phyloP scores from a whole-genome alignment of 805 yeast genomes.

The Citeromyces matritensis region DNA sequence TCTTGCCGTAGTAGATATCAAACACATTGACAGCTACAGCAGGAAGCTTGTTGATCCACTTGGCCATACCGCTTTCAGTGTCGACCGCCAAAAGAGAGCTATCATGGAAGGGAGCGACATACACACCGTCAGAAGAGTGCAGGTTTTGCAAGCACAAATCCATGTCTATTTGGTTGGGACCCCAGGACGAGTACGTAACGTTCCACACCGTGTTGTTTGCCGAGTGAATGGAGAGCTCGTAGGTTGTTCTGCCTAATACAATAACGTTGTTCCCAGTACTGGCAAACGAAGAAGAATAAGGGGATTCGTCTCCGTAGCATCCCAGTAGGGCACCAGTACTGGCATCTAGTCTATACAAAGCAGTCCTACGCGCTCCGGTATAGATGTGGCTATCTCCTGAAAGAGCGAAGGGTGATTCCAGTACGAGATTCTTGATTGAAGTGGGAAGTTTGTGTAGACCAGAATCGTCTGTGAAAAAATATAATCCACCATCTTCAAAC shows the following conservation, averaged over 20 bases:
- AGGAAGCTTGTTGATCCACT: constrained; percentile 69
- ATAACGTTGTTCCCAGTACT: constrained; percentile 16
- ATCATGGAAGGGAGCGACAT: constrained; percentile 77
- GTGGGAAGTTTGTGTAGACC: constrained; percentile 80
- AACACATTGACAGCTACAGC: constrained; percentile 64
- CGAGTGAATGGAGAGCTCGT: constrained; percentile 65
- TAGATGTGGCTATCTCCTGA: constrained; percentile 67
- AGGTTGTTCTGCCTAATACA: constrained; percentile 57
- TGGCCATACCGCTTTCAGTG: constrained; percentile 48
- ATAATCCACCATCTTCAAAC: constrained; percentile 66
- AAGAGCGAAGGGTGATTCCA: constrained; percentile 76
- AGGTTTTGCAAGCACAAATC: constrained; percentile 30
- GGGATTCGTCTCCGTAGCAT: constrained; percentile 30
- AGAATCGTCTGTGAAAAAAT: constrained; percentile 55
- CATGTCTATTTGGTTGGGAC: constrained; percentile 71
- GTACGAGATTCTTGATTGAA: constrained; percentile 59
- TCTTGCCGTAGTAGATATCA: constrained; percentile 37
- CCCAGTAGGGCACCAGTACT: constrained; percentile 59
- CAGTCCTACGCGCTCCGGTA: constrained; percentile 71
- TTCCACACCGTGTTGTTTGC: constrained; percentile 64
- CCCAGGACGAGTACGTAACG: constrained; percentile 80
- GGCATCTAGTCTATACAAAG: constrained; percentile 61
- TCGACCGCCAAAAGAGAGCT: constrained; percentile 66
- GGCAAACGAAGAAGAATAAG: background rate
- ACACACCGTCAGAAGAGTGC: constrained; percentile 54